phyloP scores from a whole-genome alignment of 2,329 filamentous ascomycete species.

The Exophiala lecanii-corni region DNA sequence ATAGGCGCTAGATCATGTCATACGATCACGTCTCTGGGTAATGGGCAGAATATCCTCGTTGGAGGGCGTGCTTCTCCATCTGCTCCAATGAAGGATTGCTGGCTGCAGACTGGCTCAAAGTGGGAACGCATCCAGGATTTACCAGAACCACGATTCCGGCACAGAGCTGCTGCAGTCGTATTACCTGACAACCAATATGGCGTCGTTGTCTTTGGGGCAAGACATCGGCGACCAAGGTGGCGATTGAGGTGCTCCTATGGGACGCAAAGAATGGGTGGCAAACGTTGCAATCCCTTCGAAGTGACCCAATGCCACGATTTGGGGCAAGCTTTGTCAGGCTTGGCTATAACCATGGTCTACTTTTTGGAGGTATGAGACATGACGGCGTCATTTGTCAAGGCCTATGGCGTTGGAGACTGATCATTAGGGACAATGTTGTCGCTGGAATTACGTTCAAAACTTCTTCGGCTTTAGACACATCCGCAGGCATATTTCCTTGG shows the following conservation, averaged over 20 bases:
- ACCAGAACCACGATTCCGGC: constrained; percentile 69
- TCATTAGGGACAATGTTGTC: constrained; percentile 37
- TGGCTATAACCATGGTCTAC: constrained; percentile 51
- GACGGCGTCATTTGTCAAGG: constrained; percentile 61
- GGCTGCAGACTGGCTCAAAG: constrained; percentile 58
- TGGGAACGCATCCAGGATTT: constrained; percentile 66
- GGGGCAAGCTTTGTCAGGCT: constrained; percentile 47
- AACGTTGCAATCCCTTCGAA: constrained; percentile 33
- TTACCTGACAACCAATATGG: constrained; percentile 35
- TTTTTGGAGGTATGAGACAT: constrained; percentile 66
- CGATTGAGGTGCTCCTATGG: constrained; percentile 55
- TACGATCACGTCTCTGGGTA: constrained; percentile 63
- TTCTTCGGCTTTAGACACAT: constrained; percentile 22
- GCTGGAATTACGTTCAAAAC: constrained; percentile 23
- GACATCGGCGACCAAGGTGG: constrained; percentile 44
- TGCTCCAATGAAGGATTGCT: constrained; percentile 66
- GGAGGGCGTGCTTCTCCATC: constrained; percentile 78
- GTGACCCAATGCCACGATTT: constrained; percentile 49
- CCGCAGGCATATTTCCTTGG: constrained; percentile 30
- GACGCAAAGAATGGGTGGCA: constrained; percentile 48
- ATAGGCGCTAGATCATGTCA: constrained; percentile 62
- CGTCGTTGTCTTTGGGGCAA: constrained; percentile 62
- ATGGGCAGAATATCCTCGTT: constrained; percentile 58
- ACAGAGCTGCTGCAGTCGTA: constrained; percentile 54
- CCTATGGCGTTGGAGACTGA: constrained; percentile 61